Evolutionary conservation across 2,329 filamentous ascomycete genomes (phyloP).

Genomic region (Trichoderma sp.): DNA sequence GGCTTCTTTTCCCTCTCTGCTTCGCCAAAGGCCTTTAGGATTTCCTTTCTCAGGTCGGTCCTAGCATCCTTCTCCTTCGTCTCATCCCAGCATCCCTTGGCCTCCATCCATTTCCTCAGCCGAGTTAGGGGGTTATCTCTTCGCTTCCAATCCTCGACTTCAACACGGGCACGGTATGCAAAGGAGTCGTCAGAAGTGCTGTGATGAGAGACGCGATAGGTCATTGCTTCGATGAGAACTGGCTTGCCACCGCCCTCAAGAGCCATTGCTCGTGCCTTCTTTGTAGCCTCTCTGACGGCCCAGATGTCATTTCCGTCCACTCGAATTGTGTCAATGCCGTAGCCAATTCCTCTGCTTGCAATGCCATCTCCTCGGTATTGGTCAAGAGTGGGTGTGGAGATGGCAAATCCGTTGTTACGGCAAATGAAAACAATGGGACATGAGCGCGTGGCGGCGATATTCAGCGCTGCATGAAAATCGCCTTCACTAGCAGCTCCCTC

Average conservation of each 20-base stretch:
- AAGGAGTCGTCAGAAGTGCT: constrained; percentile 97
- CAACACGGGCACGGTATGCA: constrained; percentile 87
- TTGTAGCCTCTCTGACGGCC: constrained; percentile 79
- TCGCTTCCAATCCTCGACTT: constrained; percentile 94
- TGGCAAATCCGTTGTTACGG: constrained; percentile 90
- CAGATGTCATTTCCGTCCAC: constrained; percentile 96
- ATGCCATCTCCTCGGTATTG: constrained; percentile 93
- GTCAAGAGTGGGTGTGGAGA: constrained; percentile 84
- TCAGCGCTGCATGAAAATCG: constrained; percentile 88
- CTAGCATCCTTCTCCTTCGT: constrained; percentile 74
- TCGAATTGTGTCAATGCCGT: constrained; percentile 90
- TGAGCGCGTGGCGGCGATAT: constrained; percentile 86
- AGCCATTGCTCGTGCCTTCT: constrained; percentile 74
- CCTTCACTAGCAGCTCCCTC: constrained; percentile 89
- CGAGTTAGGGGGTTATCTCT: constrained; percentile 86
- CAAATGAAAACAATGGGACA: constrained; percentile 89
- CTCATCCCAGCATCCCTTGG: constrained; percentile 80
- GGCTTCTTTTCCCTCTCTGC: constrained; percentile 83
- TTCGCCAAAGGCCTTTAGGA: constrained; percentile 80
- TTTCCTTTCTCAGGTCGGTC: constrained; percentile 66
- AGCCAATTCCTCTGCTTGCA: constrained; percentile 80
- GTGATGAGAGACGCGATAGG: constrained; percentile 96
- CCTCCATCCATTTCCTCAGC: constrained; percentile 87
- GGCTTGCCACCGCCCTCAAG: constrained; percentile 78
- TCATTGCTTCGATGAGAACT: constrained; percentile 92